Base-by-base conservation (phyloP, 768 basidiomycete genomes). In the Russula virescens region DNA sequence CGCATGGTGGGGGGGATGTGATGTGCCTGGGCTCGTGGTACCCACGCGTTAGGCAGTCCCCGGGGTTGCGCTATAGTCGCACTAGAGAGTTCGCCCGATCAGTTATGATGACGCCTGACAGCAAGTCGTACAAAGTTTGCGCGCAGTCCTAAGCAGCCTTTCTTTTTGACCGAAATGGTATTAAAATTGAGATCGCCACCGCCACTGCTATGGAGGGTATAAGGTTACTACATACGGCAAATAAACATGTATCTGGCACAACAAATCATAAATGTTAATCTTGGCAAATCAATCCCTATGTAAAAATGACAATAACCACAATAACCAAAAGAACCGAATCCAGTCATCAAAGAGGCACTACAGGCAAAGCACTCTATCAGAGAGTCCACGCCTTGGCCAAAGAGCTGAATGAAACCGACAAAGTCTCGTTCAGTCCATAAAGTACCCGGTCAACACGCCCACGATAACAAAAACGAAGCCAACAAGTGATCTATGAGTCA, bases 331-430 rank as follows among this genome's bases (percentile, higher is more conserved):
- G 23, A 19, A 1, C 23, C 23, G 2, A 43, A 43, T 43, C 14
- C 18, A 43, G 42, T 3, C 16, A 43, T 5, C 7, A 43, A 6
- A 19, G 42, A 19, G 18, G 42, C 4, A 43, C 5, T 43, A 43
- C 42, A 19, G 42, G 3, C 7, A 9, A 40, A 43, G 18, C 19
- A 43, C 42, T 43, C 16, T 43, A 43, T 19, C 16, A 58, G 31
- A 40, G 6, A 40, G n/a, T 59, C 49, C 49, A 8, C 25, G 25
- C 16, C 42, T 11, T 11, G 13, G 38, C 38, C 2, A 6, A 38
- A 11, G 8, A 31, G 6, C 55, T 23, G 23, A 61, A 53, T 40
- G 21, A 40, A 58, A 21, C 50, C n/a, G 58, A 63, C 28, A 53
- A 35, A 58, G 34, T 31, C 31, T 43, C 23, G 34, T 34, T 51